A percentile compares a stretch with the other conserved stretches of the same genome.
phyloP scores from a whole-genome alignment of 139 green algal species.

The Auxenochlorella protothecoides region DNA sequence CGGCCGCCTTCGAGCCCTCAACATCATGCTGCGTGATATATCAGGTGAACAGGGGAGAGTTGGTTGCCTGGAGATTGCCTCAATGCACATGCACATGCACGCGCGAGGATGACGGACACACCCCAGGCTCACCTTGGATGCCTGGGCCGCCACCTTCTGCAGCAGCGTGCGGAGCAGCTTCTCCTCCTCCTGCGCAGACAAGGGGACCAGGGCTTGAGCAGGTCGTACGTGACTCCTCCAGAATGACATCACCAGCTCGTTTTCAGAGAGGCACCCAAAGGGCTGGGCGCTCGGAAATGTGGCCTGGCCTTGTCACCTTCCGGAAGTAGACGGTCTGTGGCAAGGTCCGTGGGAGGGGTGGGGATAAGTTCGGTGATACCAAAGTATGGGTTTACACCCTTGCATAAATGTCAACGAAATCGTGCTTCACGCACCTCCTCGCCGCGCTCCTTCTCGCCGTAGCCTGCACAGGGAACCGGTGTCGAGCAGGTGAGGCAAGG shows the following conservation, averaged over 20 bases:
- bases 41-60: neutral
- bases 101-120: neutral
- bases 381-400: too few relatives aligned
- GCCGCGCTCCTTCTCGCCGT: constrained; percentile 19
- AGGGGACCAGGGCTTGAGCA: neutral
- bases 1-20: neutral
- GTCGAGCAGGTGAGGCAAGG: too few relatives aligned
- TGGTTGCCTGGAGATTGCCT: neutral
- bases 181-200: constrained; percentile 27
- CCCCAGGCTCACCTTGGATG: constrained; percentile 8
- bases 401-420: too few relatives aligned
- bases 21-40: neutral
- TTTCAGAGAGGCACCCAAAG: neutral
- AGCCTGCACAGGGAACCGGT: constrained; percentile 9
- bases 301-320: too few relatives aligned
- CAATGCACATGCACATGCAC: neutral
- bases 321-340: too few relatives aligned
- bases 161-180: constrained; percentile 31
- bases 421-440: constrained; percentile 12
- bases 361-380: too few relatives aligned
- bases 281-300: neutral
- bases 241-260: neutral
- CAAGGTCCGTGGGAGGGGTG: too few relatives aligned
- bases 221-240: neutral
- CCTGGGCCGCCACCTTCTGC: constrained; percentile 19